Conservation (phyloP, 495 filamentous ascomycete genomes). For the Daldinia childiae region DNA sequence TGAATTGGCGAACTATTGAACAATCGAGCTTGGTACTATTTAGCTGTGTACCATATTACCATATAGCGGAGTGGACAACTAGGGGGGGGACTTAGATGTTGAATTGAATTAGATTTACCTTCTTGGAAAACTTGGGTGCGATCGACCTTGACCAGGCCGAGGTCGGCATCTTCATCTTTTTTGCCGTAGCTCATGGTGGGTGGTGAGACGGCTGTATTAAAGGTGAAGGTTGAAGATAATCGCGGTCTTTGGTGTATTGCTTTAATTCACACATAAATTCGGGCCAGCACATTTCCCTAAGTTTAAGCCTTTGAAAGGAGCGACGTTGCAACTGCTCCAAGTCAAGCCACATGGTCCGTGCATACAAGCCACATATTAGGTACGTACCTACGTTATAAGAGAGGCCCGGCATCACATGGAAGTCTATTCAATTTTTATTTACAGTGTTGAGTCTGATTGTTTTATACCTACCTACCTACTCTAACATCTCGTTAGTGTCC, state of each 20-base stretch:
- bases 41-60: slow-evolving; percentile 25
- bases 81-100: background rate
- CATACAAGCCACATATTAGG: background rate
- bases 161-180: slow-evolving; percentile 97
- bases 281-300: slow-evolving; percentile 38
- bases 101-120: slow-evolving; percentile 67
- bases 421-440: background rate
- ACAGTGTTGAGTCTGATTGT: too few relatives aligned
- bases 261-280: slow-evolving; percentile 39
- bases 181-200: slow-evolving; percentile 92
- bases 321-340: slow-evolving; percentile 46
- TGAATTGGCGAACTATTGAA: slow-evolving; percentile 98
- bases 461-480: too few relatives aligned
- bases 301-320: slow-evolving; percentile 30
- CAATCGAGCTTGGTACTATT: slow-evolving; percentile 75
- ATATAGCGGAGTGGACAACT: slow-evolving; percentile 5
- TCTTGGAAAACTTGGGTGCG: slow-evolving; percentile 99
- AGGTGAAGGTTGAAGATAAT: slow-evolving; percentile 46
- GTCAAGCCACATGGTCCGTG: slow-evolving; percentile 32
- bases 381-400: slow-evolving; percentile 19
- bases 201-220: slow-evolving; percentile 40
- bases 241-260: slow-evolving; percentile 29
- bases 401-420: too few relatives aligned
- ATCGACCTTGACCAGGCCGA: slow-evolving; percentile 93
- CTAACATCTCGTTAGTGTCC: slow-evolving; percentile 40